Base-by-base conservation (phyloP, 139 green algal species). In the Bryopsis sp. region DNA sequence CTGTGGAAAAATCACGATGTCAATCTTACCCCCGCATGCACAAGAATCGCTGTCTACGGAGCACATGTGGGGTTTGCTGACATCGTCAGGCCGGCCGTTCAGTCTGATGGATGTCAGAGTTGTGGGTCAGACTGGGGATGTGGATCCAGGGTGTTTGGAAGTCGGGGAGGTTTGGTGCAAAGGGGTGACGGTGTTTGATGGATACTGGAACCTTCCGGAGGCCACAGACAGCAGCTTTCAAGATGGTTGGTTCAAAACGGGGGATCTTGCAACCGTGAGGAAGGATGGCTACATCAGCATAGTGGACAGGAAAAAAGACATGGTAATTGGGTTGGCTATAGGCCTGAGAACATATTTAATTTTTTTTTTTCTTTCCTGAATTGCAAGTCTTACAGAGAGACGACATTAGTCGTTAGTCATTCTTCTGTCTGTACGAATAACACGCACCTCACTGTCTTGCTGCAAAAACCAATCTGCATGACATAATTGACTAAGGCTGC, bases 1-100 rank as follows among this genome's bases (percentile, higher is more conserved):
- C 78, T 96, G 90, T 72, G 90, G 90, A 63, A 96, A 96, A 75
- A 96, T 96, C 76, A 80, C 67, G 54, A 96, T 96, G 89, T 90
- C 79, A 59, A 84, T 96, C 29, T 78, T 93, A 70, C 81, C 82
- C 4, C n/a, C 50, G 5, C n/a, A 39, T n/a, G 58, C 39, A 32
- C 5, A 47, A 8, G 4, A 65, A 35, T 3, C 8, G 29, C 28
- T 43, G 28, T 32, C 58, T 43, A 11, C 22, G 8, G 24, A 39
- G 4, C 15, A 65, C 7, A 65, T 47, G 28, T 43, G 39, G 32
- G 28, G 43, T 5, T 7, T 46, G 7, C 39, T 43, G 31, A 65
- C 39, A 8, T 47, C 28, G 19, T 65, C 58, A 28, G 58, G 58
- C 24, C 24, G 58, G 29, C 28, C 58, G 31, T 65, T 65, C 43